These are phyloP conservation scores for Aureobasidium sp. DNA, from an alignment of 2,329 filamentous ascomycete species.

Conservation along the genomic window DNA sequence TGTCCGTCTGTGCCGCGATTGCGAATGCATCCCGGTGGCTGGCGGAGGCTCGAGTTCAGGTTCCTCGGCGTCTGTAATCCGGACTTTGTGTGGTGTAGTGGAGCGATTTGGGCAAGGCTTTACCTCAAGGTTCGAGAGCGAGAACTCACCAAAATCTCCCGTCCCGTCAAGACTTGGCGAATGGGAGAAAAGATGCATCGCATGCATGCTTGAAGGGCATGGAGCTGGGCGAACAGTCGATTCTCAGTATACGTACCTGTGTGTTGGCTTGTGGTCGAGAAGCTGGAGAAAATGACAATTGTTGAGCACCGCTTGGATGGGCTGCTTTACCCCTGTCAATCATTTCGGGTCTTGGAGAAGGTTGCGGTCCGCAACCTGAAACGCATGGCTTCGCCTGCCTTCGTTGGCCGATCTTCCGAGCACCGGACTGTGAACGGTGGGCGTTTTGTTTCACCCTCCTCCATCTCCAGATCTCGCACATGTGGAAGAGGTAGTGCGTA, in stretches of 20 bases:
- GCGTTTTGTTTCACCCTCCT: not conserved
- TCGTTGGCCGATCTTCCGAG: slow-evolving; percentile 1
- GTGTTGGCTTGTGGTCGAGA: not conserved
- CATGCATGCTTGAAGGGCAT: not conserved
- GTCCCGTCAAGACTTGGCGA: not conserved
- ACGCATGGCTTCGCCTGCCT: not conserved
- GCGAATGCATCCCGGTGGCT: slow-evolving; percentile 1
- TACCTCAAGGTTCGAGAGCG: not conserved
- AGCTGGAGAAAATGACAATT: not conserved
- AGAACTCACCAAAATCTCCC: not conserved
- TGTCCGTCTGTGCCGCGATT: slow-evolving; percentile 5
- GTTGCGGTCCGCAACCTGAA: slow-evolving; percentile 10
- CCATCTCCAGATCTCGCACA: not conserved
- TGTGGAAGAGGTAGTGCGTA: not conserved
- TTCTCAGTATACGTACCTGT: not conserved
- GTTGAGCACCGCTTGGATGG: not conserved
- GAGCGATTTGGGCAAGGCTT: not conserved
- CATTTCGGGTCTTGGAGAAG: slow-evolving; percentile 9
- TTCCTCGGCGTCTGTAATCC: not conserved
- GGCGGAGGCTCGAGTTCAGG: not conserved
- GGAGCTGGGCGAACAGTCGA: not conserved
- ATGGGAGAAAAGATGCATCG: not conserved
- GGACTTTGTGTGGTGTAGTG: not conserved
- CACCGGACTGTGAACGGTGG: not conserved
- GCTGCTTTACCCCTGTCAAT: slow-evolving; percentile 8